Evolutionary conservation across 352 stramenopile genomes (phyloP).

Genomic region (Pythium coloratum): DNA sequence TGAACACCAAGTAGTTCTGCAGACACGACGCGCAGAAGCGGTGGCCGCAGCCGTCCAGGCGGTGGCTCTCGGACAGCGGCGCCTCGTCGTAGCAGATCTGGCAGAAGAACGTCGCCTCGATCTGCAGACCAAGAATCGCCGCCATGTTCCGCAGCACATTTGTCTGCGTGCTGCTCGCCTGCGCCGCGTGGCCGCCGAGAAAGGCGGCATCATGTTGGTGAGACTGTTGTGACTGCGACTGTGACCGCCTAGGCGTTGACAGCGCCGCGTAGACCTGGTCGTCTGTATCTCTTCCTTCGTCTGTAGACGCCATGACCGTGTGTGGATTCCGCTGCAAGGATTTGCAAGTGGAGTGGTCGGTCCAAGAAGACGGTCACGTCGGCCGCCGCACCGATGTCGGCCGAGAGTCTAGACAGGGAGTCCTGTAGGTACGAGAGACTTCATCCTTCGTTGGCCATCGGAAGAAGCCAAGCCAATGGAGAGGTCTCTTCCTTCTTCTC

Average conservation of each 20-base stretch:
- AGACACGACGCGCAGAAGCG: constrained; percentile 62
- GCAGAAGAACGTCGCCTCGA: constrained; percentile 71
- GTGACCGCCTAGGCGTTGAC: constrained; percentile 3
- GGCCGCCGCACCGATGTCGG: neutral
- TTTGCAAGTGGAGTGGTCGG: neutral
- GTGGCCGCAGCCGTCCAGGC: constrained; percentile 52
- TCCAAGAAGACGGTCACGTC: neutral
- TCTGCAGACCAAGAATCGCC: constrained; percentile 53
- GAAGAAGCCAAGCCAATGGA: neutral
- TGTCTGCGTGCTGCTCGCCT: neutral
- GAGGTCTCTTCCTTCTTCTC: neutral
- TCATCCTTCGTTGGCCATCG: neutral
- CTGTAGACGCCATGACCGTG: neutral
- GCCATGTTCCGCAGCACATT: constrained; percentile 43
- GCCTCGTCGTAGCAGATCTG: constrained; percentile 75
- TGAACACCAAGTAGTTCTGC: constrained; percentile 61
- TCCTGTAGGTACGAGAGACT: neutral
- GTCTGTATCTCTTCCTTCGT: neutral
- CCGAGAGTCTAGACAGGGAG: neutral
- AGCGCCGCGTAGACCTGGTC: neutral
- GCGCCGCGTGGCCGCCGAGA: no score
- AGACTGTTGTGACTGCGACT: no score
- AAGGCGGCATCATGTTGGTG: neutral
- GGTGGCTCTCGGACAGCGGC: constrained; percentile 33
- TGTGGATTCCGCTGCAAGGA: neutral